These are phyloP conservation scores for Penicillium bialowiezense DNA, from an alignment of 495 filamentous ascomycete species.

Conservation along the genomic window DNA sequence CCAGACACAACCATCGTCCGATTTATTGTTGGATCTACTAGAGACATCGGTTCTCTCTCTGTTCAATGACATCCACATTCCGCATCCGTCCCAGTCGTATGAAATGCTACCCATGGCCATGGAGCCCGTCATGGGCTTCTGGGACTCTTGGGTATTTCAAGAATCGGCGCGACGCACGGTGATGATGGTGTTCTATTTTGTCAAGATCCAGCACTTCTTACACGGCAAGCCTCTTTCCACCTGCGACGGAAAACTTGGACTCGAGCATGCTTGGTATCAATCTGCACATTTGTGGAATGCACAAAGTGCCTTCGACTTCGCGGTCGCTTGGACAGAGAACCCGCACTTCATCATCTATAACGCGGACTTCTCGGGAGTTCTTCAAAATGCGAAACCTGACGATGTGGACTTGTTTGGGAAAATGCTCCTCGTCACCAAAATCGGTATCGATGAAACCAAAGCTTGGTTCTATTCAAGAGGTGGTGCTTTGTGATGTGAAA, in stretches of 20 bases:
- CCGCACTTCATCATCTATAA: constrained; percentile 42
- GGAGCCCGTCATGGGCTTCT: constrained; percentile 33
- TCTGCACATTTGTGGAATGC: constrained; percentile 50
- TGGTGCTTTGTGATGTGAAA: constrained; percentile 14
- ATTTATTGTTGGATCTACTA: constrained; percentile 12
- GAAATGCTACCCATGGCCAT: constrained; percentile 12
- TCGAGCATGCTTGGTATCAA: constrained; percentile 40
- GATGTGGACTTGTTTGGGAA: constrained; percentile 49
- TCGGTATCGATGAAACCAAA: constrained; percentile 42
- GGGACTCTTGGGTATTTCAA: constrained; percentile 43
- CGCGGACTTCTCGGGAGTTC: constrained; percentile 30
- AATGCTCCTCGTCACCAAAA: constrained; percentile 40
- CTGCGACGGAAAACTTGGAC: constrained; percentile 34
- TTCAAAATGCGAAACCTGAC: constrained; percentile 32
- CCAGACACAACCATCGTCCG: constrained; percentile 43
- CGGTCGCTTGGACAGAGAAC: constrained; percentile 43
- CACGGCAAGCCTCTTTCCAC: constrained; percentile 18
- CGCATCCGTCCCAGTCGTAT: too few relatives aligned
- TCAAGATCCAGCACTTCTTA: constrained; percentile 35
- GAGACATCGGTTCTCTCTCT: too few relatives aligned
- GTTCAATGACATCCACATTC: too few relatives aligned
- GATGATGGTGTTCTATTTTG: constrained; percentile 38
- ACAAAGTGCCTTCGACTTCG: constrained; percentile 41
- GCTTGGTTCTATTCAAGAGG: constrained; percentile 42
- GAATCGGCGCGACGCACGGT: constrained; percentile 48